phyloP scores from a whole-genome alignment of 345 rosid genomes.

The Populus ilicifolia region DNA sequence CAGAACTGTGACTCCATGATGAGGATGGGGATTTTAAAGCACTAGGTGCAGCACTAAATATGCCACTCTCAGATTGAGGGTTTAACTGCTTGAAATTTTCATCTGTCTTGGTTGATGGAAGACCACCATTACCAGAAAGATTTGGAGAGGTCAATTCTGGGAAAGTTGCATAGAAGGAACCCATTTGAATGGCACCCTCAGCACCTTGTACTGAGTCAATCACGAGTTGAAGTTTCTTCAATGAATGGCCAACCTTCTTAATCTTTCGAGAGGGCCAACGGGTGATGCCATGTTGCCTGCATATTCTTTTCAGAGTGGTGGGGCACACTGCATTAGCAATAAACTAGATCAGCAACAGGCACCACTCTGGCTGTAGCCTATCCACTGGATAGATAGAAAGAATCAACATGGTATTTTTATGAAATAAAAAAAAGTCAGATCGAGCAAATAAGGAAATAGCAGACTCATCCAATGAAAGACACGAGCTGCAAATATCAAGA shows the following conservation, averaged over 20 bases:
- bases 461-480: background rate
- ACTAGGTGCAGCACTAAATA: constrained; percentile 35
- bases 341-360: constrained; percentile 15
- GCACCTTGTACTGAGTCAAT: constrained; percentile 92
- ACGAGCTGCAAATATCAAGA: background rate
- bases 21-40: constrained; percentile 64
- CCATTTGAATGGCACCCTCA: constrained; percentile 69
- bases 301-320: constrained; percentile 91
- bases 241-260: constrained; percentile 91
- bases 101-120: constrained; percentile 30
- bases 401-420: background rate
- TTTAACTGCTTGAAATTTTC: constrained; percentile 32
- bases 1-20: constrained; percentile 72
- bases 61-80: constrained; percentile 36
- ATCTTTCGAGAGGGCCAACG: constrained; percentile 97
- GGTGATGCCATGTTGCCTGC: constrained; percentile 85
- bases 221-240: constrained; percentile 85
- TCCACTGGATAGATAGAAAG: background rate
- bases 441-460: background rate
- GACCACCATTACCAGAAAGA: constrained; percentile 36
- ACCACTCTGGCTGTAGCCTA: background rate
- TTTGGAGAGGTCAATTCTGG: constrained; percentile 73
- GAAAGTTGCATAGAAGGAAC: constrained; percentile 77
- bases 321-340: constrained; percentile 77
- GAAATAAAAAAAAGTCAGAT: background rate